Conservation (phyloP, 2,329 filamentous ascomycete species). For the Epichloe coenophiala region DNA sequence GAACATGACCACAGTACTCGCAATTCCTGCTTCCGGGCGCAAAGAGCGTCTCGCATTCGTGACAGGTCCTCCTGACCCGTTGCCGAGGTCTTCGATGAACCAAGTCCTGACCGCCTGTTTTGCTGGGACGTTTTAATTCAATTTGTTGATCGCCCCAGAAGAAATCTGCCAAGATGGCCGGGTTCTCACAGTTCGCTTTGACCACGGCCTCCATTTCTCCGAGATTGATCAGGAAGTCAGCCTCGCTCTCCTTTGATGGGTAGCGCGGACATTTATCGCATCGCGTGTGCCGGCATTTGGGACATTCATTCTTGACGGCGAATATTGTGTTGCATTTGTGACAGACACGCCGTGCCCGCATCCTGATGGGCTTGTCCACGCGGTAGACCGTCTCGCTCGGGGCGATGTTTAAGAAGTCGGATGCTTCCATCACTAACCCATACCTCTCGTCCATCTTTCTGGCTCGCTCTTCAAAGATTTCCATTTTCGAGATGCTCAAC, state of each 20-base stretch:
- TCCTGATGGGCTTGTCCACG: slow-evolving; percentile 62
- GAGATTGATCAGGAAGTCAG: slow-evolving; percentile 38
- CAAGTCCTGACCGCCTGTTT: slow-evolving; percentile 54
- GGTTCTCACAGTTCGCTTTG: slow-evolving; percentile 44
- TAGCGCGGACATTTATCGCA: slow-evolving; percentile 71
- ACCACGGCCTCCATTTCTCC: slow-evolving; percentile 34
- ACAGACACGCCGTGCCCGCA: slow-evolving; percentile 67
- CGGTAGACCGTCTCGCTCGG: slow-evolving; percentile 44
- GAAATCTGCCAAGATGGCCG: slow-evolving; percentile 37
- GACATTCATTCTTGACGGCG: slow-evolving; percentile 58
- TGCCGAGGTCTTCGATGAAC: slow-evolving; percentile 60
- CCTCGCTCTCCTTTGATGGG: slow-evolving; percentile 51
- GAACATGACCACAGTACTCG: slow-evolving; percentile 52
- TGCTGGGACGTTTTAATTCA: slow-evolving; percentile 49
- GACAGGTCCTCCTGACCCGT: slow-evolving; percentile 62
- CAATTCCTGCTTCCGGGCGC: slow-evolving; percentile 47
- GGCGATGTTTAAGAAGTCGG: slow-evolving; percentile 35
- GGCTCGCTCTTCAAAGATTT: slow-evolving; percentile 42
- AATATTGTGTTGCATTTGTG: slow-evolving; percentile 70
- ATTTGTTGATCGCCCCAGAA: slow-evolving; percentile 32
- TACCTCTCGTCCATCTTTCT: slow-evolving; percentile 41
- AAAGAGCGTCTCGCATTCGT: slow-evolving; percentile 57
- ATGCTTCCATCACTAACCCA: slow-evolving; percentile 40
- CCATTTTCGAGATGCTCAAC: slow-evolving; percentile 30
- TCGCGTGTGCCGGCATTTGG: slow-evolving; percentile 62